Evolutionary conservation across 2,329 filamentous ascomycete species (phyloP).

Genomic region (Aspergillus floridensis): DNA sequence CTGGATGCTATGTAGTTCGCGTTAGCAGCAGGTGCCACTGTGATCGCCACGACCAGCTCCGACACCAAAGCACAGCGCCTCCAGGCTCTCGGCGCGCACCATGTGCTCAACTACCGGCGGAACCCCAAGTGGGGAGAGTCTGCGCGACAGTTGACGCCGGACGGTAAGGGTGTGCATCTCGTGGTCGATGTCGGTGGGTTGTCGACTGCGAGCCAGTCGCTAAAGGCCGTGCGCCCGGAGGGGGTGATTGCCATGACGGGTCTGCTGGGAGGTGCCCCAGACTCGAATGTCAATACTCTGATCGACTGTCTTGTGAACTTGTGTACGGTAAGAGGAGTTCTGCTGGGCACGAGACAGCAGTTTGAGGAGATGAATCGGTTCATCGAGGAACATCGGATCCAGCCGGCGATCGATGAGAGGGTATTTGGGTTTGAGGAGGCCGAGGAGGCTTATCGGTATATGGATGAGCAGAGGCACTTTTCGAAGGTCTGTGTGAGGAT

Average conservation of each 20-base stretch:
- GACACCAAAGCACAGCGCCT: constrained; percentile 50
- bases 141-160: constrained; percentile 50
- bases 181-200: constrained; percentile 58
- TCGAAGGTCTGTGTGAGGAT: constrained; percentile 35
- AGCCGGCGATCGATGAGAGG: constrained; percentile 51
- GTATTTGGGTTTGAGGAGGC: constrained; percentile 47
- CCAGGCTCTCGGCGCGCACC: constrained; percentile 53
- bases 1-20: constrained; percentile 25
- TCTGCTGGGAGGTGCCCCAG: constrained; percentile 46
- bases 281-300: constrained; percentile 28
- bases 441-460: constrained; percentile 51
- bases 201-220: constrained; percentile 48
- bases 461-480: constrained; percentile 51
- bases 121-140: constrained; percentile 55
- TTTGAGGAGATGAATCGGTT: constrained; percentile 53
- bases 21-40: constrained; percentile 52
- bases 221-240: constrained; percentile 46
- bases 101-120: constrained; percentile 58
- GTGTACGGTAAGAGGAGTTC: constrained; percentile 48
- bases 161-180: constrained; percentile 50
- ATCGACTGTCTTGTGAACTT: constrained; percentile 43
- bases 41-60: constrained; percentile 59
- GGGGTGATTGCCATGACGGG: constrained; percentile 54
- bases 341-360: constrained; percentile 49
- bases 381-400: constrained; percentile 50